Evolutionary conservation across 305 asterid genomes (phyloP).

Genomic region (Fraxinus sp.): DNA sequence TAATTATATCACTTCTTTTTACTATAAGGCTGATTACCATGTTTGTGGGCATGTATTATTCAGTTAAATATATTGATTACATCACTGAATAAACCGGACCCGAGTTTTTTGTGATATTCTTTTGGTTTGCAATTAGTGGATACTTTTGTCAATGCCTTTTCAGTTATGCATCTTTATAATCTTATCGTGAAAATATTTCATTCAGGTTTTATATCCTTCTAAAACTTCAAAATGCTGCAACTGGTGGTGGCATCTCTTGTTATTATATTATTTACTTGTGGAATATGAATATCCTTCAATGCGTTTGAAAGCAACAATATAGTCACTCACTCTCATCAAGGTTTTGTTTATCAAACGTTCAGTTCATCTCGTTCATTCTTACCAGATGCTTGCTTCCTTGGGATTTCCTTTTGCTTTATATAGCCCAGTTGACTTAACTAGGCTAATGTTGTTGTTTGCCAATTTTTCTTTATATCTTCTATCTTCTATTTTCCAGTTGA

Average conservation of each 20-base stretch:
- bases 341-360: not conserved
- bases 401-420: not conserved
- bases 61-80: not conserved
- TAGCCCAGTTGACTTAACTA: not conserved
- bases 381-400: not conserved
- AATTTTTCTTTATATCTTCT: not conserved
- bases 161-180: not conserved
- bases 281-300: not conserved
- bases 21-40: not conserved
- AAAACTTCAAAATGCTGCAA: not conserved
- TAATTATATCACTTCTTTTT: not conserved
- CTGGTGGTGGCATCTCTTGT: not conserved
- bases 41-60: not conserved
- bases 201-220: not conserved
- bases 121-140: not conserved
- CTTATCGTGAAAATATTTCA: not conserved
- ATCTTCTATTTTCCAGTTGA: not conserved
- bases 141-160: not conserved
- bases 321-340: not conserved
- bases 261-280: not conserved
- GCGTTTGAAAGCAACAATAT: not conserved
- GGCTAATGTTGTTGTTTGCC: not conserved
- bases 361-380: not conserved
- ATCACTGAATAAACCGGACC: not conserved
- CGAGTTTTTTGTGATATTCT: not conserved